phyloP scores from a whole-genome alignment of 345 rosid species.

The Microcos paniculata region DNA sequence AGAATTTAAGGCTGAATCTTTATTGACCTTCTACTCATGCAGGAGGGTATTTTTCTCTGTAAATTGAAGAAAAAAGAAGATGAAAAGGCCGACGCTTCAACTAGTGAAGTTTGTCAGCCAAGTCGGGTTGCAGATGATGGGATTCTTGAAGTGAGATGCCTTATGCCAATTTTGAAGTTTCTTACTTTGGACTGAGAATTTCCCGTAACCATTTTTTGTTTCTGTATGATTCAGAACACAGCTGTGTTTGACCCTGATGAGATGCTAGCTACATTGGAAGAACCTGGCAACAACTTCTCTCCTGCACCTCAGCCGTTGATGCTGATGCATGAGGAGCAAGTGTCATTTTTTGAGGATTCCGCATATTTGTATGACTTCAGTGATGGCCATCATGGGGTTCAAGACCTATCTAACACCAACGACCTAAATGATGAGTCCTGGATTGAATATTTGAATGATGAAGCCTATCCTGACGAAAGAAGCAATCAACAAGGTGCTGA shows the following conservation, averaged over 20 bases:
- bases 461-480: background rate
- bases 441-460: background rate
- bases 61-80: conserved; percentile 17
- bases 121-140: background rate
- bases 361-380: background rate
- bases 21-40: background rate
- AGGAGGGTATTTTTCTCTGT: conserved; percentile 15
- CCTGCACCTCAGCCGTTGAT: background rate
- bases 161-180: background rate
- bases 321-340: background rate
- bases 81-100: background rate
- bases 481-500: conserved; percentile 3
- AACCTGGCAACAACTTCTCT: background rate
- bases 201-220: background rate
- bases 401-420: background rate
- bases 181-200: background rate
- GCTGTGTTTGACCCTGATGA: background rate
- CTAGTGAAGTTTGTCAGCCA: background rate
- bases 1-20: background rate
- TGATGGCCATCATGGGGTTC: background rate
- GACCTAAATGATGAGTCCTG: background rate
- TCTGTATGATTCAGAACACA: background rate
- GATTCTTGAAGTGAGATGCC: conserved; percentile 1
- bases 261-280: background rate
- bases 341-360: background rate